Conservation (phyloP, 371 early-diverging fungal genomes). For the Saksenaea oblongispora region DNA sequence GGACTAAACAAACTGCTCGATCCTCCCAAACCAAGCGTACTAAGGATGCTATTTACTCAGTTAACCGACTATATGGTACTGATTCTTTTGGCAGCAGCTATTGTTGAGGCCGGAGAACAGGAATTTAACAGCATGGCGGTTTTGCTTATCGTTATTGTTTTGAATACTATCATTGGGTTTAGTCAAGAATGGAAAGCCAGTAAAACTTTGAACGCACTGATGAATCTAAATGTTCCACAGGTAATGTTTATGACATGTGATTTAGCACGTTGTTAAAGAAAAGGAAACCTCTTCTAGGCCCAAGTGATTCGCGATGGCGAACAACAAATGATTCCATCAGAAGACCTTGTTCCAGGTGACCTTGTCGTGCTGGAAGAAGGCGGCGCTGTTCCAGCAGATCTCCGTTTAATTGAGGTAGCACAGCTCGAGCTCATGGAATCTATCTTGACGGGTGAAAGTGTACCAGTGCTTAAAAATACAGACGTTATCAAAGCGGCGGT, state of each 20-base stretch:
- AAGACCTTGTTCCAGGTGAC: slow-evolving; percentile 88
- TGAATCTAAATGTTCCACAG: slow-evolving; percentile 82
- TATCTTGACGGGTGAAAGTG: slow-evolving; percentile 85
- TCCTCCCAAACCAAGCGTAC: slow-evolving; percentile 75
- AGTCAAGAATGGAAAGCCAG: slow-evolving; percentile 91
- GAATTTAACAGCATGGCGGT: slow-evolving; percentile 76
- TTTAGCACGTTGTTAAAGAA: not conserved
- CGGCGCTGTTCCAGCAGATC: slow-evolving; percentile 90
- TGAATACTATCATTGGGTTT: slow-evolving; percentile 88
- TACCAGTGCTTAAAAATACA: slow-evolving; percentile 70
- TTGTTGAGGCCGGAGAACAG: slow-evolving; percentile 76
- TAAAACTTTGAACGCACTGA: slow-evolving; percentile 87
- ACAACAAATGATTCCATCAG: slow-evolving; percentile 67
- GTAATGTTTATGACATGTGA: slow-evolving; percentile 26
- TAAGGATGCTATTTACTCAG: slow-evolving; percentile 84
- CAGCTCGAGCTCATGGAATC: slow-evolving; percentile 87
- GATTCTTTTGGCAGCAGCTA: slow-evolving; percentile 67
- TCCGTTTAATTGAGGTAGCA: slow-evolving; percentile 79
- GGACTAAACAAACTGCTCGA: slow-evolving; percentile 79
- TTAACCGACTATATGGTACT: slow-evolving; percentile 92
- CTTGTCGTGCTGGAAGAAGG: slow-evolving; percentile 86
- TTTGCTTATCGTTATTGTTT: slow-evolving; percentile 81
- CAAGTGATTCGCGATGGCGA: slow-evolving; percentile 84
- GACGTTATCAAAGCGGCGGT: slow-evolving; percentile 49
- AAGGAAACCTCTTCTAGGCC: slow-evolving; percentile 61